Evolutionary conservation across 2,329 filamentous ascomycete species (phyloP).

Genomic region (Ascosphaera apis): DNA sequence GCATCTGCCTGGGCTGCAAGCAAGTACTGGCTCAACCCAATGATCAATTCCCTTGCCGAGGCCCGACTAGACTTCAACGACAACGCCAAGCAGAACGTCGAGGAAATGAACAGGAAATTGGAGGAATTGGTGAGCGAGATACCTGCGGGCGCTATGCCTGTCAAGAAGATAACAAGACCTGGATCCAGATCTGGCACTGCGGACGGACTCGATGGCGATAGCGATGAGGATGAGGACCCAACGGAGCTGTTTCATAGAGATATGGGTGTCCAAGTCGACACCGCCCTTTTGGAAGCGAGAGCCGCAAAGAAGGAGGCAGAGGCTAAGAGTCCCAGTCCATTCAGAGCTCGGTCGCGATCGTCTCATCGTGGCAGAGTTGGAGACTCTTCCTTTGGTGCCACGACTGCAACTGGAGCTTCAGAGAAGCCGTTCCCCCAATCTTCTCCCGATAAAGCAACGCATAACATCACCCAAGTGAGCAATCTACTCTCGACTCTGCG

Average conservation of each 20-base stretch:
- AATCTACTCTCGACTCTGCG: slow-evolving; percentile 28
- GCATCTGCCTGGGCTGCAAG: slow-evolving; percentile 34
- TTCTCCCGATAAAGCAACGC: slow-evolving; percentile 4
- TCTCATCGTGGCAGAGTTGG: too few relatives aligned
- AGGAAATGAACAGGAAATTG: slow-evolving; percentile 33
- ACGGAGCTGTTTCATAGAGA: slow-evolving; percentile 42
- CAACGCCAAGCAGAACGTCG: slow-evolving; percentile 28
- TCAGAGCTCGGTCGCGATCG: too few relatives aligned
- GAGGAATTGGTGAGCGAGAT: slow-evolving; percentile 28
- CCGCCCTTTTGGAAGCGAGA: slow-evolving; percentile 20
- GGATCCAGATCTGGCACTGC: too few relatives aligned
- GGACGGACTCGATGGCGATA: slow-evolving; percentile 10
- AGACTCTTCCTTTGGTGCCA: slow-evolving; percentile 9
- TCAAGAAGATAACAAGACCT: too few relatives aligned
- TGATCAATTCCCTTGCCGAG: slow-evolving; percentile 29
- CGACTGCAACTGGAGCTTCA: slow-evolving; percentile 9
- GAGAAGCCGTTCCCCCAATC: slow-evolving; percentile 9
- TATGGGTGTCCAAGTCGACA: slow-evolving; percentile 37
- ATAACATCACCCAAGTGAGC: slow-evolving; percentile 16
- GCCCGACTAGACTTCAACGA: slow-evolving; percentile 34
- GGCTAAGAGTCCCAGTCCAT: too few relatives aligned
- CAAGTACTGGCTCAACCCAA: slow-evolving; percentile 35
- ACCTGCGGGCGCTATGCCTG: slow-evolving; percentile 17
- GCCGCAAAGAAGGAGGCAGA: too few relatives aligned
- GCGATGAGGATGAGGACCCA: slow-evolving; percentile 30